phyloP scores from a whole-genome alignment of 2,329 filamentous ascomycete genomes.

The Polychaeton citri region DNA sequence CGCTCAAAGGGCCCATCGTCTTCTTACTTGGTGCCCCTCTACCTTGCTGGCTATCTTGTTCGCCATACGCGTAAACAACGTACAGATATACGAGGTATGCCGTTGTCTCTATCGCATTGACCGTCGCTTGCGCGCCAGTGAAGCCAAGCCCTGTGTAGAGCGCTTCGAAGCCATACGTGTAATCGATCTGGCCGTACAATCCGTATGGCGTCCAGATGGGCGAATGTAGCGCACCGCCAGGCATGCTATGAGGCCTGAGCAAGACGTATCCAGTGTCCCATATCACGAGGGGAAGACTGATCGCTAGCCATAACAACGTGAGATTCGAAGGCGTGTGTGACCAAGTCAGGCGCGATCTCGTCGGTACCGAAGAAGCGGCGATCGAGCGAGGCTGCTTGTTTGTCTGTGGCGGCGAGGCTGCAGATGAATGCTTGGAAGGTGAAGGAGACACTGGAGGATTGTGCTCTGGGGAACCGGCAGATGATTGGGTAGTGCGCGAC shows the following conservation, averaged over 20 bases:
- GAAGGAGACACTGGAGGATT: no score
- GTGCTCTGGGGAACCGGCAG: no score
- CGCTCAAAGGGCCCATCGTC: conserved; percentile 31
- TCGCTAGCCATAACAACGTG: conserved; percentile 54
- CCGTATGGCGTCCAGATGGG: conserved; percentile 66
- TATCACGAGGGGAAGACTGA: conserved; percentile 63
- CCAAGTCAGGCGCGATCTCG: conserved; percentile 24
- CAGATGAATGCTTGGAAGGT: no score
- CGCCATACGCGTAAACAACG: conserved; percentile 33
- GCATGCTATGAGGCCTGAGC: conserved; percentile 68
- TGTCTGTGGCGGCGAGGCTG: background rate
- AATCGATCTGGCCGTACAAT: conserved; percentile 66
- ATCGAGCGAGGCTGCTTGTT: background rate
- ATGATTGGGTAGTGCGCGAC: conserved; percentile 5
- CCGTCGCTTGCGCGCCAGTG: conserved; percentile 55
- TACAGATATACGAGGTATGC: conserved; percentile 52
- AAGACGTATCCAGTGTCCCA: conserved; percentile 78
- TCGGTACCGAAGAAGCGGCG: background rate
- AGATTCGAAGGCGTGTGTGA: conserved; percentile 47
- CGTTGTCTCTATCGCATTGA: conserved; percentile 56
- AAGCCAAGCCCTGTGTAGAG: conserved; percentile 59
- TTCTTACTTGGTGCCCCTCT: conserved; percentile 27
- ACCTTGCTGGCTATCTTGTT: conserved; percentile 19
- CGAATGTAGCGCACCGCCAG: conserved; percentile 56
- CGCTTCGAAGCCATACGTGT: conserved; percentile 68